Evolutionary conservation across 164 flowering plant genomes (phyloP), one percentile per base, ranked within the genome.

Genomic region (Nymphaea colorata): DNA sequence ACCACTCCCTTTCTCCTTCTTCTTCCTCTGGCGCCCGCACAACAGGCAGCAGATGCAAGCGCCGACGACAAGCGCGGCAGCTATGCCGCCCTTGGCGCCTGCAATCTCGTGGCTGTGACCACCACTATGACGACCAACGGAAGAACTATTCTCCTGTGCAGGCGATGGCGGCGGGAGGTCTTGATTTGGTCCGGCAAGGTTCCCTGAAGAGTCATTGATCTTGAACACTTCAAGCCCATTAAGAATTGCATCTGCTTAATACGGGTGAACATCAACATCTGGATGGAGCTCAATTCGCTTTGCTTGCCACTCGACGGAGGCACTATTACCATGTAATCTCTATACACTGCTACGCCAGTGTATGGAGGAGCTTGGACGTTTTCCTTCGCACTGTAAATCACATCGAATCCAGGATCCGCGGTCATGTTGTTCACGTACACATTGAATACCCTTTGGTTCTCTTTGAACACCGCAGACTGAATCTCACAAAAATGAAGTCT

Each of bases 401-500:
- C 60, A 62, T 77, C 80, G 42, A 85, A 85, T 2, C 73, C 71
- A 8, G 45, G 55, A 25, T 66, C 70, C 0, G 71, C 73, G 2
- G 75, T 72, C 45, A 74, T 72, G 45, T 70, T 75, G 44, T 74
- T 59, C 47, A 77, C 72, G n/a, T 41, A 75, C 42, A 79, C 67
- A 3, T 51, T 7, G 62, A 79, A 77, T 11, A 60, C 71, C 64
- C 80, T 70, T 44, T 77, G 71, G 59, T 66, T 57, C 0, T 18
- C 6, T 61, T 68, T 79, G 15, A 14, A 41, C 2, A 67, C 61
- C 2, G 4, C 51, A 0, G 70, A 18, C 18, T 69, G 69, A 14
- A 59, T 70, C 47, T 86, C 90, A 63, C 87, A 83, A 74, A 84
- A 85, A 71, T 85, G 89, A 36, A 83, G 62, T 71, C 89, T 82